Base-by-base conservation (phyloP, 768 basidiomycete species). In the Suillus discolor region DNA sequence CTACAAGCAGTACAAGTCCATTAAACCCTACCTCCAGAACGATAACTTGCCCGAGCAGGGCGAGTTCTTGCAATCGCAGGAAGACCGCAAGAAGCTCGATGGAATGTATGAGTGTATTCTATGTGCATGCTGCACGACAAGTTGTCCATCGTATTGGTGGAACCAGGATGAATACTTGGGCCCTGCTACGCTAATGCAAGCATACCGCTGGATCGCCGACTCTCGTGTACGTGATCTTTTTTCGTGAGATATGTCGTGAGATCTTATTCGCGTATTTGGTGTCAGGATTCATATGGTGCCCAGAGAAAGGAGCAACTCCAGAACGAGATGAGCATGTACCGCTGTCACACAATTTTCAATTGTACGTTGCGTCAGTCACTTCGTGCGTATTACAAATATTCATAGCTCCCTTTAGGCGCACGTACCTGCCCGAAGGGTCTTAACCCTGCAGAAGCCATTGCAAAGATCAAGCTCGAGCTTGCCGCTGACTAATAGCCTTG, bases 1-100 rank as follows among this genome's bases (percentile, higher is more conserved):
- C 87, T 96, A 96, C 89, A 98, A 99, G 79, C 97, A 99, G 77
- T 99, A 99, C 92, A 99, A 99, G 81, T 96, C 96, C 20, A 97
- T 99, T 78, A 90, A 99, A 78, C 97, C 97, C 6, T 99, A 89
- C 84, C 85, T 98, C 44, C 90, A 97, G 83, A 96, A 95, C 79
- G 91, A 95, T 77, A 94, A 92, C 78, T 91, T 91, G 0, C 96
- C 96, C 2, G 92, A 84, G 69, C 79, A 88, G 67, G 87, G 88
- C 66, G 97, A 99, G 80, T 90, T 88, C 84, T 82, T 97, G 62
- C 97, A 99, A 79, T 91, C 93, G 13, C 87, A 79, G 31, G 96
- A 94, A 71, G 95, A 99, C 75, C 88, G 97, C 74, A 89, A 88
- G 84, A 99, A 98, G 80, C 89, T 99, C 20, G 97, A 93, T 71